Percentiles rank a stretch among this genome's conserved stretches.
Conservation (phyloP, 345 rosid species). For the Raphanus raphanistrum region DNA sequence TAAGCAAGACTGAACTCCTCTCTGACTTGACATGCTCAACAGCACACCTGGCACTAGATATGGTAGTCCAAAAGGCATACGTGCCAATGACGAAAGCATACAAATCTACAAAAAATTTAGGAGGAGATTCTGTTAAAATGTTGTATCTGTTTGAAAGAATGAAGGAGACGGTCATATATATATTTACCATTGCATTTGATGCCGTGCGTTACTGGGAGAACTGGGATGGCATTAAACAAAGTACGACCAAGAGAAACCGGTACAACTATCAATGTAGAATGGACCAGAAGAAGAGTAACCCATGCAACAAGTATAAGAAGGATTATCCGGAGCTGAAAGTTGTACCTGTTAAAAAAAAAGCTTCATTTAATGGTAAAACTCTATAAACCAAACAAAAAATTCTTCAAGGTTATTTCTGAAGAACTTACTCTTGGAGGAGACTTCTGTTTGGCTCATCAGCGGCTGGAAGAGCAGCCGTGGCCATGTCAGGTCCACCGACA, state of each 20-base stretch:
- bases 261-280: slow-evolving; percentile 81
- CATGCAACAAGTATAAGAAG: slow-evolving; percentile 89
- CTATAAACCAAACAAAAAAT: not conserved
- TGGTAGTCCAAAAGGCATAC: slow-evolving; percentile 84
- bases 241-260: slow-evolving; percentile 93
- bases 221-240: slow-evolving; percentile 89
- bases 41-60: slow-evolving; percentile 85
- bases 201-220: slow-evolving; percentile 58
- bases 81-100: slow-evolving; percentile 94
- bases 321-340: slow-evolving; percentile 79
- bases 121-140: not conserved
- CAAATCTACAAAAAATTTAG: slow-evolving; percentile 51
- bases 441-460: slow-evolving; percentile 52
- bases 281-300: slow-evolving; percentile 91
- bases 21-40: slow-evolving; percentile 72
- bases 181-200: not conserved
- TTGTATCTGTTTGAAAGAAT: not conserved
- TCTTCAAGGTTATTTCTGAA: slow-evolving; percentile 3
- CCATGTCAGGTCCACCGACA: slow-evolving; percentile 62
- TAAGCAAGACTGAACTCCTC: slow-evolving; percentile 63
- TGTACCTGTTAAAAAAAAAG: slow-evolving; percentile 57
- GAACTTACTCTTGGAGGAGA: slow-evolving; percentile 73
- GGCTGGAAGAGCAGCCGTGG: slow-evolving; percentile 55
- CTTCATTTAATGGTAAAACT: slow-evolving; percentile 18
- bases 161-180: not conserved